Conservation (phyloP, 1,284 basidiomycete genomes). For the Sanghuangporus baumii region DNA sequence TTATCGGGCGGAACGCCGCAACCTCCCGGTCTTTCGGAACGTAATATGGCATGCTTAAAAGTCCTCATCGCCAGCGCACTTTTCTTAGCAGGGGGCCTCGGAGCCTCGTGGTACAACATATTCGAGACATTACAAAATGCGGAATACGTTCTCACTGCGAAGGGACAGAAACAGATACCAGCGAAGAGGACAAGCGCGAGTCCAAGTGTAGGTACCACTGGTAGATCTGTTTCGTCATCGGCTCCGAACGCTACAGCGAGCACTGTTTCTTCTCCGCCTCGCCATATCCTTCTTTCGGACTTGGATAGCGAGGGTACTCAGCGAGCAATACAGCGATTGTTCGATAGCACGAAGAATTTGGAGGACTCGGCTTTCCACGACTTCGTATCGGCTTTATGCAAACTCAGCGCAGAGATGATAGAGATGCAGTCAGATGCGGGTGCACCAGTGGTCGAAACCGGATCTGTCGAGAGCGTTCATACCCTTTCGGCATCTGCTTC, state of each 20-base stretch:
- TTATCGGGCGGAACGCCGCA: slow-evolving; percentile 29
- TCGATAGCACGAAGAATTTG: slow-evolving; percentile 78
- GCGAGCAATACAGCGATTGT: slow-evolving; percentile 69
- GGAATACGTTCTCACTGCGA: slow-evolving; percentile 78
- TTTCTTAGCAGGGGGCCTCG: slow-evolving; percentile 81
- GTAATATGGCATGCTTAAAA: slow-evolving; percentile 89
- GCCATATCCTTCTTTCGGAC: slow-evolving; percentile 65
- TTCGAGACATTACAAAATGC: slow-evolving; percentile 90
- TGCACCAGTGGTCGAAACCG: not conserved
- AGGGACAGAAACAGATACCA: slow-evolving; percentile 32
- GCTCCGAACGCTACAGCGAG: not conserved
- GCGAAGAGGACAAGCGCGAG: slow-evolving; percentile 33
- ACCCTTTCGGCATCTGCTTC: slow-evolving; percentile 33
- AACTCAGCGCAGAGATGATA: slow-evolving; percentile 84
- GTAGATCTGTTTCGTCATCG: slow-evolving; percentile 32
- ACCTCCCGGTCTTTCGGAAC: slow-evolving; percentile 74
- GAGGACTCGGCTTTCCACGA: slow-evolving; percentile 79
- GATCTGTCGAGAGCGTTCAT: slow-evolving; percentile 7
- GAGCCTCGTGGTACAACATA: slow-evolving; percentile 86
- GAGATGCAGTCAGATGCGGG: slow-evolving; percentile 63
- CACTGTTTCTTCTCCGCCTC: slow-evolving; percentile 19
- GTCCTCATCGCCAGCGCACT: slow-evolving; percentile 76
- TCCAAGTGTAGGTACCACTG: slow-evolving; percentile 26
- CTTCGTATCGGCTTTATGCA: slow-evolving; percentile 81
- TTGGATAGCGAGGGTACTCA: slow-evolving; percentile 73